Evolutionary conservation across 1,284 basidiomycete species (phyloP).

Genomic region (Cryptococcus deneoformans): DNA sequence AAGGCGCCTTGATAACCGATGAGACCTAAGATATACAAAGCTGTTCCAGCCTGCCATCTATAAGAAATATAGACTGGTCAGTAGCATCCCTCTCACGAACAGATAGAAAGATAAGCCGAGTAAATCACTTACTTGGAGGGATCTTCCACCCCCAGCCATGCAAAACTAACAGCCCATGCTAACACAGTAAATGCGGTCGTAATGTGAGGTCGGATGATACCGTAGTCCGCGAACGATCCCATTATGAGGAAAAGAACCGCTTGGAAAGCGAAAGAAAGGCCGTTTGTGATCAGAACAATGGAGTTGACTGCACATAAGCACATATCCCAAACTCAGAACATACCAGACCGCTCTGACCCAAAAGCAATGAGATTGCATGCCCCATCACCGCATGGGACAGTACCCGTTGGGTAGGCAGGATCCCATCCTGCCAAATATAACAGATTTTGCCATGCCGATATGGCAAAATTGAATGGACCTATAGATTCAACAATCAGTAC

Average conservation of each 20-base stretch:
- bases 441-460: conserved; percentile 45
- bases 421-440: conserved; percentile 42
- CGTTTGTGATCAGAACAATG: conserved; percentile 69
- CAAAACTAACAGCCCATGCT: conserved; percentile 76
- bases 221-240: conserved; percentile 60
- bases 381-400: conserved; percentile 30
- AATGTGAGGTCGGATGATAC: conserved; percentile 71
- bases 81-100: too few species aligned
- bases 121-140: conserved; percentile 25
- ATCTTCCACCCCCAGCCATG: conserved; percentile 58
- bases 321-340: conserved; percentile 9
- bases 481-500: neutral
- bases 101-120: too few species aligned
- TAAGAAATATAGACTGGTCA: neutral
- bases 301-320: conserved; percentile 58
- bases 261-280: conserved; percentile 66
- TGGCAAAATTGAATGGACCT: conserved; percentile 47
- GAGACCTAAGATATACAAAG: conserved; percentile 74
- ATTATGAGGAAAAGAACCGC: conserved; percentile 53
- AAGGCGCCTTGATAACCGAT: conserved; percentile 75
- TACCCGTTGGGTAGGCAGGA: conserved; percentile 33
- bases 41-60: conserved; percentile 72
- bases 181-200: conserved; percentile 67
- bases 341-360: conserved; percentile 32
- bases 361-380: conserved; percentile 33